These are phyloP conservation scores for Theobroma cacao DNA, from an alignment of 345 rosid genomes.

Conservation along the genomic window DNA sequence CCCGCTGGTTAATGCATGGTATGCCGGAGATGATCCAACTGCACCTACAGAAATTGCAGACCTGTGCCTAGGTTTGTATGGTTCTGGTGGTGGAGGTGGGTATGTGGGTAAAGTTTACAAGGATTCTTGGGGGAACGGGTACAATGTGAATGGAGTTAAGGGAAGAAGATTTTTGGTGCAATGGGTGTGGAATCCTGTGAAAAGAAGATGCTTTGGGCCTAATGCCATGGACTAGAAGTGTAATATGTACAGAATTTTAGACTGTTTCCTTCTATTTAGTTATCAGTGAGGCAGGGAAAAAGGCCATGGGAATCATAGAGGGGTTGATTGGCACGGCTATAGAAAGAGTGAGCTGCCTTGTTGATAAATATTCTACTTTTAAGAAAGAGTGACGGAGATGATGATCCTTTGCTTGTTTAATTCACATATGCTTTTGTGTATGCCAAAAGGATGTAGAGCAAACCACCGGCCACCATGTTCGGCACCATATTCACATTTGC, in stretches of 20 bases:
- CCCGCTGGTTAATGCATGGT: conserved; percentile 66
- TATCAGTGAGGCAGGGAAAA: background rate
- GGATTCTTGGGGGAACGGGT: conserved; percentile 50
- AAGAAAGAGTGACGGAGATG: background rate
- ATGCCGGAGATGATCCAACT: conserved; percentile 57
- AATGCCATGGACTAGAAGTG: conserved; percentile 47
- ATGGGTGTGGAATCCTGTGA: conserved; percentile 63
- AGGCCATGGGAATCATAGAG: background rate
- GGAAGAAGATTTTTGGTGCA: conserved; percentile 59
- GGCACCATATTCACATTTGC: background rate
- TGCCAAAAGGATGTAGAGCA: background rate
- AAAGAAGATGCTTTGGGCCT: conserved; percentile 57
- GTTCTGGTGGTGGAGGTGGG: conserved; percentile 62
- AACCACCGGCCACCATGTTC: background rate
- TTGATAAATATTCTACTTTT: background rate
- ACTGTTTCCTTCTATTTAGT: background rate
- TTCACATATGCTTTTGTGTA: background rate
- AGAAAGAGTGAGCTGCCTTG: background rate
- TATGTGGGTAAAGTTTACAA: conserved; percentile 46
- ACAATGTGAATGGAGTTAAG: conserved; percentile 51
- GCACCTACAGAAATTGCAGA: conserved; percentile 62
- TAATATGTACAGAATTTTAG: background rate
- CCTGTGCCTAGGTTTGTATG: conserved; percentile 57
- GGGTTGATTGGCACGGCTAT: background rate
- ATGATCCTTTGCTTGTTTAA: conserved; percentile 2